Evolutionary conservation across 768 basidiomycete genomes (phyloP).

Genomic region (Boletus pseudopeckii): DNA sequence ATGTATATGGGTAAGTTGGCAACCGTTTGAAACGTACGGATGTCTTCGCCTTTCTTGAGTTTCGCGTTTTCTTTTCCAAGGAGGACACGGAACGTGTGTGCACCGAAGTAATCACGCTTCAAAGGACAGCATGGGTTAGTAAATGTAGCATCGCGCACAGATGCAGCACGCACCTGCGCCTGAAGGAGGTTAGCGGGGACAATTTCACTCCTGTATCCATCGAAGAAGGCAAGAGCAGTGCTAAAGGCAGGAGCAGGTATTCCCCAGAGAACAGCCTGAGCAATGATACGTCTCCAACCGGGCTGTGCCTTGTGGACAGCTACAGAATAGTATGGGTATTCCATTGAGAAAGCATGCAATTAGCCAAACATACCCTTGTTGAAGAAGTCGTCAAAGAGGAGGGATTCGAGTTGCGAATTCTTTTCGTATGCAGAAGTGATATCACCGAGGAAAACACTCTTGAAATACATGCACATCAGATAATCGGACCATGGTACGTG

Average conservation of each 20-base stretch:
- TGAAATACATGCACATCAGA: constrained; percentile 22
- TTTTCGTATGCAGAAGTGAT: constrained; percentile 90
- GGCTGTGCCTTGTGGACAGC: constrained; percentile 93
- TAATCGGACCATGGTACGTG: constrained; percentile 7
- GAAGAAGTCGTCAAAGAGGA: constrained; percentile 97
- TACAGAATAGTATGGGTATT: constrained; percentile 23
- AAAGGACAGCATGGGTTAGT: constrained; percentile 4
- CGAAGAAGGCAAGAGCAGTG: constrained; percentile 98
- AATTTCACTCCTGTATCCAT: constrained; percentile 95
- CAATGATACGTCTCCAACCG: constrained; percentile 96
- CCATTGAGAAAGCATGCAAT: neutral
- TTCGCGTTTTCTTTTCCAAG: constrained; percentile 87
- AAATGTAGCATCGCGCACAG: neutral
- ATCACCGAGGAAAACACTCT: constrained; percentile 91
- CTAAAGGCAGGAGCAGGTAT: constrained; percentile 97
- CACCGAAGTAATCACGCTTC: constrained; percentile 97
- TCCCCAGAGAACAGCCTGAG: constrained; percentile 96
- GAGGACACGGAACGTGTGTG: constrained; percentile 94
- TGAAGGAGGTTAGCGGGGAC: constrained; percentile 94
- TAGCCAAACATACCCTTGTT: constrained; percentile 61
- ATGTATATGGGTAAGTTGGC: neutral
- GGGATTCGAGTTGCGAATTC: constrained; percentile 78
- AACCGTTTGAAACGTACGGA: constrained; percentile 58
- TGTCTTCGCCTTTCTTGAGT: constrained; percentile 79
- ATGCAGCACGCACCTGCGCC: constrained; percentile 60